Evolutionary conservation across 2,329 filamentous ascomycete species (phyloP), one percentile per base, ranked within the genome.

Genomic region (Basipetospora sp.): DNA sequence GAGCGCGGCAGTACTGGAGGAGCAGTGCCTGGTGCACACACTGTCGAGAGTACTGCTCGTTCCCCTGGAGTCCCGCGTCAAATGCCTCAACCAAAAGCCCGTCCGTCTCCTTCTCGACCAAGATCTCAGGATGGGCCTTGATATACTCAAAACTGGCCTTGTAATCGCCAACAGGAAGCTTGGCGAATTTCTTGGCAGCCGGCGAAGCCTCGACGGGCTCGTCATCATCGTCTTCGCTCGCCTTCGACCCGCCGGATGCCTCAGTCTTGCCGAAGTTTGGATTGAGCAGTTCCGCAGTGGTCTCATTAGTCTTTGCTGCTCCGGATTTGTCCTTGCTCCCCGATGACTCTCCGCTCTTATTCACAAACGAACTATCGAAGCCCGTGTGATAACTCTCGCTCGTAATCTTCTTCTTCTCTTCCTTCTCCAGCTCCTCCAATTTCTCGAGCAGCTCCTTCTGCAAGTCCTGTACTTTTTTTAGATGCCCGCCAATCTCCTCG

Each of bases 1-100:
- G 69, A 30, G 85, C 80, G 8, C 88, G 76, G 61, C 90, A 98
- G 64, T 98, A 98, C 57, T 98, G 90, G 29, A 98, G 63, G 10
- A 98, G 67, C 13, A 96, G 67, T 3, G 81, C 88, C 55, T 96
- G 87, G 59, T 98, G 90, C 16, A 98, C 86, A 58, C 79, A 94
- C 55, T 88, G 83, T 34, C 78, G 74, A 4, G 84, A 77, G 47
- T 80, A 74, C n/a, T 83, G 79, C 39, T 80, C 74, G 46, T 82
- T 74, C 40, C 74, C 73, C 45, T 84, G 77, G 42, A 92, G 71
- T 45, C 88, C 81, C 1, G 78, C 76, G 54, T 94, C 87, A 60
- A 98, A 96, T 0, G 87, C 90, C 58, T 94, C 74, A 36, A 94
- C 77, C 11, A 98, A 68, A 8, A 98, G 67, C 13, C 85, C 88